Evolutionary conservation across 2,329 filamentous ascomycete species (phyloP), one percentile per base, ranked within the genome.

Genomic region (Claviceps maximensis): DNA sequence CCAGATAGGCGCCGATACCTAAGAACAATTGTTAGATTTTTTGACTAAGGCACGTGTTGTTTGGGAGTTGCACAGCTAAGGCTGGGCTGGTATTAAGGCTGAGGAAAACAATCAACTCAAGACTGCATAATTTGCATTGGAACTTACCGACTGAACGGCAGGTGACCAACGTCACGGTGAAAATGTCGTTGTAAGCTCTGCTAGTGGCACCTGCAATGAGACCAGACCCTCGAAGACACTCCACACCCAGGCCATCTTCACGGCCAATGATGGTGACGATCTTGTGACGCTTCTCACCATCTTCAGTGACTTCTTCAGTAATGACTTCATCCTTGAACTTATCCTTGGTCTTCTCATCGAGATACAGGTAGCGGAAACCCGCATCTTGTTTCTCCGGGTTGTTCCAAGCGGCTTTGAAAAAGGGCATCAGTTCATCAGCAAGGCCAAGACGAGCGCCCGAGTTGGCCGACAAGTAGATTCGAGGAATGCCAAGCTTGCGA

Each of bases 351-450:
- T 89, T 87, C 1, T 87, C 84, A 29, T 87, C 91, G 53, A 98
- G 77, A 73, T 97, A 98, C 40, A 98, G 80, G 73, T 98, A 98
- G 66, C 94, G 93, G 79, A 98, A 98, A 52, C 93, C 93, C 60
- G 82, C 76, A 67, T 95, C 87, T 45, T 88, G 93, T 68, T 83
- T 89, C 57, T 72, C 72, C 3, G 79, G 71, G 61, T 97, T 85
- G 68, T 95, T 97, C 90, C 91, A 98, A 2, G 91, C 93, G 53
- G 96, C 90, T 59, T 87, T 93, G 79, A 96, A 97, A 76, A 95
- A 86, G 25, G 91, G 90, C 70, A 98, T 95, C 58, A 98, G 77
- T 76, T 97, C 93, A 62, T 95, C 90, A 56, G 93, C 93, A 70
- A 98, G 85, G 65, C 93, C 93, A 62, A 98, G 88, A 65, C 93